Evolutionary conservation across 345 rosid species (phyloP), one percentile per base, ranked within the genome.

Genomic region (Laguncularia racemosa): DNA sequence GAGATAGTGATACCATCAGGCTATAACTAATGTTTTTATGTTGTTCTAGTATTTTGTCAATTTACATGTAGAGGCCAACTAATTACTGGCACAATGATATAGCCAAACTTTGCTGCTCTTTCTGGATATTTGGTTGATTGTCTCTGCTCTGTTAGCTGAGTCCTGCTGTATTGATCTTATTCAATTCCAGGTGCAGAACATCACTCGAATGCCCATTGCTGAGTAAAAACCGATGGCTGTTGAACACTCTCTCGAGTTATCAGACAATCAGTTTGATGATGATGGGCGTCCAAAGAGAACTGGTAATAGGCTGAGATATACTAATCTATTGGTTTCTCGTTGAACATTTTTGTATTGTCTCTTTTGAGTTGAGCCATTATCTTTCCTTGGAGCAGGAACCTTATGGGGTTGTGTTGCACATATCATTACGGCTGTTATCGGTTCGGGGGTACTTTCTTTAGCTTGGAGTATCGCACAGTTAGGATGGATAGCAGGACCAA

Each of bases 401-500:
- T 51, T 78, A 45, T 57, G 88, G 84, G 79, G 71, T 33, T 61
- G 71, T 19, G 19, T 68, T 0, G 86, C 86, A 9, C 81, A 81
- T 65, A 76, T 81, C 53, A 78, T 81, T 3, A 78, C 86, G 4
- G 79, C 73, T 6, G 83, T 76, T 1, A 73, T 81, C 12, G 83
- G 86, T 9, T 54, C 83, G 6, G 83, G 86, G 47, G 81, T 81
- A 20, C 64, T 81, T 52, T 85, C 89, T 6, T 59, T 81, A 61
- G 83, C 89, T 40, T 85, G 93, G 93, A 68, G 81, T 14, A 60
- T 71, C 12, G 69, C 93, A 3, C 93, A 85, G 62, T 71, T 85
- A 12, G 93, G 93, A 20, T 85, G 93, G 93, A 71, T 85, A 50
- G 89, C 70, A 13, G 89, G 89, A 13, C 93, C 93, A 2, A 21